phyloP scores from a whole-genome alignment of 129 eudicot genomes.

The Pittosporum tobira region DNA sequence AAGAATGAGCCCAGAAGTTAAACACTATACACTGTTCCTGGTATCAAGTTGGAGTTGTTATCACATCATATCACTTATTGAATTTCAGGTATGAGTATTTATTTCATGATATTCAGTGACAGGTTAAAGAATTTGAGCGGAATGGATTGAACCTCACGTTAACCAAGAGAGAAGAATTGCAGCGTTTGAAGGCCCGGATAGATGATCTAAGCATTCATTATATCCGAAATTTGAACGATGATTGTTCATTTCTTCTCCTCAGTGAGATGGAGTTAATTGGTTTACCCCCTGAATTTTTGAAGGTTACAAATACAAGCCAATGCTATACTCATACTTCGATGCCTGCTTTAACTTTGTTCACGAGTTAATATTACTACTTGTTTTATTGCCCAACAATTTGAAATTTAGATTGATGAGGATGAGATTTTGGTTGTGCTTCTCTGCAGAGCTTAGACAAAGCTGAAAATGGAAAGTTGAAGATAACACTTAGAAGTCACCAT shows the following conservation, averaged over 20 bases:
- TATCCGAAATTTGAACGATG: slow-evolving; percentile 62
- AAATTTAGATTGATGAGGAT: too few species aligned
- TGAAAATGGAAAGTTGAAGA: slow-evolving; percentile 54
- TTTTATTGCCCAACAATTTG: neutral
- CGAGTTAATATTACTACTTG: neutral
- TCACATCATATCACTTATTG: neutral
- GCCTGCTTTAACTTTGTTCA: neutral
- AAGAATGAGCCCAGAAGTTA: slow-evolving; percentile 51
- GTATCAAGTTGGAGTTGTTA: slow-evolving; percentile 33
- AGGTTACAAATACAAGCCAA: slow-evolving; percentile 26
- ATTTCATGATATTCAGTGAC: slow-evolving; percentile 71
- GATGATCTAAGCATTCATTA: slow-evolving; percentile 69
- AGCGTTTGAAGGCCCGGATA: slow-evolving; percentile 56
- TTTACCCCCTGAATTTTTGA: slow-evolving; percentile 62
- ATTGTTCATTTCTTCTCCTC: slow-evolving; percentile 48
- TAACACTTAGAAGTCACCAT: slow-evolving; percentile 62
- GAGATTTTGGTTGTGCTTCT: slow-evolving; percentile 10
- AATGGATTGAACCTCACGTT: slow-evolving; percentile 75
- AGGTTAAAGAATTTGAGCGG: slow-evolving; percentile 87
- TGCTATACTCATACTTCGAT: slow-evolving; percentile 3
- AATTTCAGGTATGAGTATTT: slow-evolving; percentile 27
- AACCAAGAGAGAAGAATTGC: slow-evolving; percentile 76
- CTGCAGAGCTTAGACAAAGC: slow-evolving; percentile 61
- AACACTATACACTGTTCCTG: slow-evolving; percentile 58
- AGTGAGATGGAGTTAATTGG: slow-evolving; percentile 68